phyloP scores from a whole-genome alignment of 164 flowering plant species.

The Malania oleifera region DNA sequence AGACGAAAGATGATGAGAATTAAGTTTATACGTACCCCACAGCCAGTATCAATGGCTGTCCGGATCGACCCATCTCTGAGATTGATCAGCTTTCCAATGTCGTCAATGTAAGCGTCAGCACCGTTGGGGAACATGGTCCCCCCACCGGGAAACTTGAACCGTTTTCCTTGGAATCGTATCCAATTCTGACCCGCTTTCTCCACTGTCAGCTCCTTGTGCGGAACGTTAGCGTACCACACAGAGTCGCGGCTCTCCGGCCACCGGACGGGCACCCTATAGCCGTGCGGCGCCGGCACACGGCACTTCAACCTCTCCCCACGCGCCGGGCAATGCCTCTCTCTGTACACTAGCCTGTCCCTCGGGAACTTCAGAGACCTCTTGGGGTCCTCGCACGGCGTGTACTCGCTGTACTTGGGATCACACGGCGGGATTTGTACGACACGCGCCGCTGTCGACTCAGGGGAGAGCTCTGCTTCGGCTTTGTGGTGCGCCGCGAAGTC shows the following conservation, averaged over 20 bases:
- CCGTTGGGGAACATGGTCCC: conserved; percentile 96
- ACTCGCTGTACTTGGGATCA: conserved; percentile 43
- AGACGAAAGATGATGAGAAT: background rate
- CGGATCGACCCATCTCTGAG: conserved; percentile 66
- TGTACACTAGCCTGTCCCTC: conserved; percentile 47
- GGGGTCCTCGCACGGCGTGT: conserved; percentile 85
- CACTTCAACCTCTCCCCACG: conserved; percentile 40
- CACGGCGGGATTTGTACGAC: conserved; percentile 44
- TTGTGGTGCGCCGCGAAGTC: conserved; percentile 66
- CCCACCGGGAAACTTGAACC: conserved; percentile 90
- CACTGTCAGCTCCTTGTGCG: conserved; percentile 68
- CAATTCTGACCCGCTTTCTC: conserved; percentile 92
- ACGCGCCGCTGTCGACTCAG: conserved; percentile 17
- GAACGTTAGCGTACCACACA: conserved; percentile 89
- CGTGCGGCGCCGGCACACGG: conserved; percentile 72
- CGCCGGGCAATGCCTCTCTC: conserved; percentile 90
- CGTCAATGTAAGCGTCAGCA: conserved; percentile 79
- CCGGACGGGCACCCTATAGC: conserved; percentile 59
- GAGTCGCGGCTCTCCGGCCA: conserved; percentile 83
- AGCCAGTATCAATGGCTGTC: conserved; percentile 96
- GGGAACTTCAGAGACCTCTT: conserved; percentile 55
- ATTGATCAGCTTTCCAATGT: conserved; percentile 66
- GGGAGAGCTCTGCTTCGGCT: conserved; percentile 19
- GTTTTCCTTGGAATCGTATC: conserved; percentile 62
- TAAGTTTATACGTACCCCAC: conserved; percentile 88